Evolutionary conservation across 2,329 filamentous ascomycete species (phyloP).

Genomic region (Blastomyces parvus): DNA sequence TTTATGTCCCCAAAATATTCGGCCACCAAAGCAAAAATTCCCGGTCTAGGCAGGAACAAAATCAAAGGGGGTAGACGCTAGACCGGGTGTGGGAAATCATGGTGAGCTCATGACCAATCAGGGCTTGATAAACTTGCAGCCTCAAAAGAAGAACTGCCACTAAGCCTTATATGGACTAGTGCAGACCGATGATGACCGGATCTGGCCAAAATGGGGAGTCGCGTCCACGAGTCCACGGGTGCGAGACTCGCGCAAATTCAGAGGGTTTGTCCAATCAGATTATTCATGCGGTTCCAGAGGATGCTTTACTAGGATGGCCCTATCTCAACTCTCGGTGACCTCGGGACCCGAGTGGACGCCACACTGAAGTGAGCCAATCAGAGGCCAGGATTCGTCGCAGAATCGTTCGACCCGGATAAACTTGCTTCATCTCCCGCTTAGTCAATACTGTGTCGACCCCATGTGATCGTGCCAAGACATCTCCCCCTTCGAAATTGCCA

Average conservation of each 20-base stretch:
- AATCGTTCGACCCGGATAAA: background rate
- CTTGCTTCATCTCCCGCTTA: background rate
- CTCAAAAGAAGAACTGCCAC: background rate
- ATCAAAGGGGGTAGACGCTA: constrained; percentile 11
- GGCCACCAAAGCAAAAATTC: background rate
- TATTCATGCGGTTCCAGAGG: no score
- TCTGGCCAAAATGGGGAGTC: no score
- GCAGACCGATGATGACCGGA: no score
- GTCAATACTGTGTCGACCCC: background rate
- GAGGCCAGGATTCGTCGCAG: background rate
- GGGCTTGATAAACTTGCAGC: background rate
- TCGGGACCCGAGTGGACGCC: background rate
- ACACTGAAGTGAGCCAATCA: background rate
- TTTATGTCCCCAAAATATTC: background rate
- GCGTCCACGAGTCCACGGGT: no score
- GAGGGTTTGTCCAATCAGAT: no score
- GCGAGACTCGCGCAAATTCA: no score
- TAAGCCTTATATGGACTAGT: background rate
- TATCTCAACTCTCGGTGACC: no score
- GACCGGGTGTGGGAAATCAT: background rate
- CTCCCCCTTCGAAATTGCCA: background rate
- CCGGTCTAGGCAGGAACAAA: background rate
- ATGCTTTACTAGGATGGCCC: no score
- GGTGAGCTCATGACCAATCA: background rate
- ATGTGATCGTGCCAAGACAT: constrained; percentile 1